Conservation (phyloP, 2,329 filamentous ascomycete genomes). For the Orbilia brochopaga region DNA sequence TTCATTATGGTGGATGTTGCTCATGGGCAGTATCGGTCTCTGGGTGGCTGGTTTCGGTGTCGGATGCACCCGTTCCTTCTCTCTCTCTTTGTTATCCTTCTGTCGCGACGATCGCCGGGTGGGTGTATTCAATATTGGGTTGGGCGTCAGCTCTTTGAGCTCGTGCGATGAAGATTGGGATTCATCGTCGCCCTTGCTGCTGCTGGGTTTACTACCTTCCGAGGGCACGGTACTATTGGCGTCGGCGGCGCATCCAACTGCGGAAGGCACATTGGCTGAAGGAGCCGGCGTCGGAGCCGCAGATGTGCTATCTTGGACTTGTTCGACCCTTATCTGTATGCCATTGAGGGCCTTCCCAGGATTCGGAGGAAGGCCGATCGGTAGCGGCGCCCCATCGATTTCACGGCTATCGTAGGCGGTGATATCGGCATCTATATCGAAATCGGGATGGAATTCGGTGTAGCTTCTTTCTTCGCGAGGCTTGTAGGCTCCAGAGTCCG, state of each 20-base stretch:
- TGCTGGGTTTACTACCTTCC: slow-evolving; percentile 38
- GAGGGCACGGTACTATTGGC: slow-evolving; percentile 28
- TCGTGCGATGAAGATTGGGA: slow-evolving; percentile 34
- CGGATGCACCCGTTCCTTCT: slow-evolving; percentile 21
- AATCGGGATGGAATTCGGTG: slow-evolving; percentile 96
- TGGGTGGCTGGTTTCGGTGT: slow-evolving; percentile 32
- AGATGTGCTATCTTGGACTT: slow-evolving; percentile 57
- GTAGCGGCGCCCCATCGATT: slow-evolving; percentile 70
- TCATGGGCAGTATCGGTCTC: slow-evolving; percentile 67
- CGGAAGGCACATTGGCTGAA: slow-evolving; percentile 20
- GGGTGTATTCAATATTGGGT: slow-evolving; percentile 47
- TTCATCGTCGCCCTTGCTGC: slow-evolving; percentile 45
- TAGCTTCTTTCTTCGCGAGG: slow-evolving; percentile 94
- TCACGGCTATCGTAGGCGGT: slow-evolving; percentile 81
- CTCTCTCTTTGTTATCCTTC: slow-evolving; percentile 48
- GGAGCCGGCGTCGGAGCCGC: slow-evolving; percentile 57
- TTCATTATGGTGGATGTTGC: slow-evolving; percentile 80
- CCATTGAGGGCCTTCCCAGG: slow-evolving; percentile 57
- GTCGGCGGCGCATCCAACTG: slow-evolving; percentile 17
- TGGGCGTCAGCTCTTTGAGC: slow-evolving; percentile 21
- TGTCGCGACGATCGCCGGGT: slow-evolving; percentile 44
- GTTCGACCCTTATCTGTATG: slow-evolving; percentile 60
- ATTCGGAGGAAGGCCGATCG: slow-evolving; percentile 15
- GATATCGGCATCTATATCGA: slow-evolving; percentile 84
- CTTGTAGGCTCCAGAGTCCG: slow-evolving; percentile 91